phyloP scores from a whole-genome alignment of 2,329 filamentous ascomycete species.

The Trichocomaceae sp. region DNA sequence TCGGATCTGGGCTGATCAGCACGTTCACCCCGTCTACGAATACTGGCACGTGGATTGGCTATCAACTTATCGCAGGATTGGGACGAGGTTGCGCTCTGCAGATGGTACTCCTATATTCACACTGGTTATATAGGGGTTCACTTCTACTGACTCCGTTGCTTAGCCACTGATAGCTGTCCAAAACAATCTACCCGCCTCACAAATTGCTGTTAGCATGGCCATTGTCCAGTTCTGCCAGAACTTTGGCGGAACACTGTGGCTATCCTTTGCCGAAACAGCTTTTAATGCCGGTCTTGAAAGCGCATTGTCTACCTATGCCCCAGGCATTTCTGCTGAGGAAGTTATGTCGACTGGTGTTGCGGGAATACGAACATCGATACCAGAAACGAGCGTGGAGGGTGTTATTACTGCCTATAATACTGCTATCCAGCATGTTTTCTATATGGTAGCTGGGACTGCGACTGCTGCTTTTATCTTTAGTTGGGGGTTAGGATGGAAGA shows the following conservation, averaged over 20 bases:
- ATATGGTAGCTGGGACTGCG: not conserved
- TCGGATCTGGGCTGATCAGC: constrained; percentile 4
- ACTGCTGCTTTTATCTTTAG: constrained; percentile 1
- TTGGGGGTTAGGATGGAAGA: constrained; percentile 5
- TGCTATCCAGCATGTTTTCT: constrained; percentile 1
- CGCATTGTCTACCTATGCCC: not conserved
- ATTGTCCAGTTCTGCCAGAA: not conserved
- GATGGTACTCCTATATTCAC: not conserved
- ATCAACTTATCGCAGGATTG: constrained; percentile 1
- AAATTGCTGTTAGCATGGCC: constrained; percentile 5
- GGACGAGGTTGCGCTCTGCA: not conserved
- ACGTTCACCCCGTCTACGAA: not conserved
- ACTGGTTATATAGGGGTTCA: not conserved
- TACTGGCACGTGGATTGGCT: not conserved
- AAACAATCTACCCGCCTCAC: constrained; percentile 1
- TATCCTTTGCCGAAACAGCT: constrained; percentile 1
- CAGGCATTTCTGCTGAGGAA: not conserved
- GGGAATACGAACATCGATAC: constrained; percentile 1
- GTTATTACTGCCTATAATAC: not conserved
- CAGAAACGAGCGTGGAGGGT: not conserved
- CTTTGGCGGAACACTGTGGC: not conserved
- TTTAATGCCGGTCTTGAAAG: not conserved
- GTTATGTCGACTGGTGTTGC: not conserved
- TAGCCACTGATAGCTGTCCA: constrained; percentile 3
- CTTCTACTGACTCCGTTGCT: not conserved